These are phyloP conservation scores for Pseudopyricularia cyperi DNA, from an alignment of 2,329 filamentous ascomycete species.

Conservation along the genomic window DNA sequence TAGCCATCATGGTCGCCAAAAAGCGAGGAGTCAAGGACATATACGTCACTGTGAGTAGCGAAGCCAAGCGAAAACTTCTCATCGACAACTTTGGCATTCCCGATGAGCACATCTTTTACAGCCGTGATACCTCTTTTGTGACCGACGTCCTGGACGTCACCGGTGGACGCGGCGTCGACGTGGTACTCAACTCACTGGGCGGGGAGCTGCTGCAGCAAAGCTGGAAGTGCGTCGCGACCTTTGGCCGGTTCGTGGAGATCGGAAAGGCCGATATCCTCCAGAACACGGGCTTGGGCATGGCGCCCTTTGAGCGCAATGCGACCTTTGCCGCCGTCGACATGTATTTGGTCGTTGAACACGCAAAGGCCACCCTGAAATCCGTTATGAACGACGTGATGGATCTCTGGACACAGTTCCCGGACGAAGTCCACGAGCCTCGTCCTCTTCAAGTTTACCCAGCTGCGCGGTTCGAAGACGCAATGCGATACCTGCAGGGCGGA, in stretches of 20 bases:
- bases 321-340: not conserved
- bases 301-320: not conserved
- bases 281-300: not conserved
- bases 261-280: conserved; percentile 3
- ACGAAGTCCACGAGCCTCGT: not conserved
- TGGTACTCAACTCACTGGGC: not conserved
- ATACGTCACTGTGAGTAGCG: conserved; percentile 20
- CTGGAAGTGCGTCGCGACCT: not conserved
- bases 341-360: no score
- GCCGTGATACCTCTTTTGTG: not conserved
- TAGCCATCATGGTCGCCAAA: conserved; percentile 6
- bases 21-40: conserved; percentile 16
- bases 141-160: not conserved
- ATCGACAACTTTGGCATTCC: no score
- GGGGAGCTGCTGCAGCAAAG: not conserved
- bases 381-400: no score
- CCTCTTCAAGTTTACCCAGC: not conserved
- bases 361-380: no score
- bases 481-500: not conserved
- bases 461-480: not conserved
- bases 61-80: conserved; percentile 21
- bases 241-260: conserved; percentile 6
- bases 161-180: not conserved
- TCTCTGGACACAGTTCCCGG: no score
- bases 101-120: not conserved